Evolutionary conservation across 2,329 filamentous ascomycete species (phyloP), one percentile per base, ranked within the genome.

Genomic region (Cercospora citrullina): DNA sequence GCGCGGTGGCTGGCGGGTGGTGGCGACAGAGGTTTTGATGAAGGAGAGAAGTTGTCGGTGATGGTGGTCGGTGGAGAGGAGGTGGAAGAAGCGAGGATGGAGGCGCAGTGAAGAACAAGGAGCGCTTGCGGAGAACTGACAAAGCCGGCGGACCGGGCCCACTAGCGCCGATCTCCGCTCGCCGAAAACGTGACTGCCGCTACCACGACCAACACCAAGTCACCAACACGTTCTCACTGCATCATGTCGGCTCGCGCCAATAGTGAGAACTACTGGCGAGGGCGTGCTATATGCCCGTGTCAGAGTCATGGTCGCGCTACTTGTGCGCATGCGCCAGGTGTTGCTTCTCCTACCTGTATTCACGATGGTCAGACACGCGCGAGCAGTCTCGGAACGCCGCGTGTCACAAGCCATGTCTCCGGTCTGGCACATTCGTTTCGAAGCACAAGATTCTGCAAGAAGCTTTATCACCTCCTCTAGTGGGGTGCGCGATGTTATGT

Each of bases 41-140:
- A 39, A 26, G 63, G 39, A 16, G 55, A 64, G 48, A 51, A 33
- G 60, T 31, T 33, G 59, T 42, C 36, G 36, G 33, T 42, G n/a
- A 26, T 48, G 59, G 36, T 60, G 57, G 31, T 23, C n/a, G 36
- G 33, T 42, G 21, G 23, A 23, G 33, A 61, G 23, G 59, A 61
- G 59, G 36, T 45, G 59, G 59, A 48, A 61, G 18, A 48, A 48
- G 36, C 26, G 59, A 48, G 36, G 59, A 45, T 45, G 60, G 12
- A 61, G 57, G 57, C 57, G 57, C 57, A 61, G 59, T 42, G 59
- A 61, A 45, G 59, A 23, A 39, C 18, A 42, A 30, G 21, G 31
- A 33, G 28, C 31, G 58, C 18, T 60, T 60, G 59, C 59, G 59
- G 59, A 61, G 59, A 48, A 26, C 12, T 61, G 59, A 61, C 59